Evolutionary conservation across 2,329 filamentous ascomycete species (phyloP).

Genomic region (Fusarium buxicola): DNA sequence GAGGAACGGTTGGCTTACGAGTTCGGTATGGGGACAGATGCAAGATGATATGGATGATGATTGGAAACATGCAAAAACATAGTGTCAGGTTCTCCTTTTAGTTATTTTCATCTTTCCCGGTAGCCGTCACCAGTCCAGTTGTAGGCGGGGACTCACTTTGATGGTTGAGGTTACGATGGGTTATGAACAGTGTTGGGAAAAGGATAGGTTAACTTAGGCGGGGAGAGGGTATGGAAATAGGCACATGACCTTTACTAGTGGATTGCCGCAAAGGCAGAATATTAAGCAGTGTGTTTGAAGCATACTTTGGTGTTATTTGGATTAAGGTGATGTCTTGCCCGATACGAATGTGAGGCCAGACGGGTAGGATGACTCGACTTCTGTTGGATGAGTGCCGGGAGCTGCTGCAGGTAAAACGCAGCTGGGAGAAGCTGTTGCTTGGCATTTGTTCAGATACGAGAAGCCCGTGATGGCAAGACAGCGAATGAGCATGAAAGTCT

Average conservation of each 20-base stretch:
- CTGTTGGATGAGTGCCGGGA: background rate
- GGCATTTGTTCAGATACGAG: background rate
- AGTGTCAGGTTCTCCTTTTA: conserved; percentile 4
- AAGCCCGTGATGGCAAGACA: background rate
- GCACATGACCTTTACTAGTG: conserved; percentile 5
- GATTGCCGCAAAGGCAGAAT: conserved; percentile 14
- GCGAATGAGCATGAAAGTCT: background rate
- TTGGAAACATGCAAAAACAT: conserved; percentile 6
- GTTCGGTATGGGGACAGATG: conserved; percentile 5
- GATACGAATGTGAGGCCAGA: background rate
- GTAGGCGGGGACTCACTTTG: conserved; percentile 6
- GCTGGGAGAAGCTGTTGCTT: background rate
- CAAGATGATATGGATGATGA: conserved; percentile 2
- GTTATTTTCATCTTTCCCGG: conserved; percentile 12
- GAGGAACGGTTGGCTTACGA: conserved; percentile 7
- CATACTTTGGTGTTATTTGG: background rate
- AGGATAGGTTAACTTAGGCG: conserved; percentile 11
- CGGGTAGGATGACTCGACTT: background rate
- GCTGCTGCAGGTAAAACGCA: too few relatives aligned
- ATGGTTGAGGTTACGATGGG: conserved; percentile 15
- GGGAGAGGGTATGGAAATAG: conserved; percentile 5
- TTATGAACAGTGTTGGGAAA: conserved; percentile 33
- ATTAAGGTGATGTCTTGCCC: background rate
- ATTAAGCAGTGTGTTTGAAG: conserved; percentile 12
- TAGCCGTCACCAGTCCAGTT: background rate